These are phyloP conservation scores for Beta macrorhiza DNA, from an alignment of 179 eudicot species.

Conservation along the genomic window DNA sequence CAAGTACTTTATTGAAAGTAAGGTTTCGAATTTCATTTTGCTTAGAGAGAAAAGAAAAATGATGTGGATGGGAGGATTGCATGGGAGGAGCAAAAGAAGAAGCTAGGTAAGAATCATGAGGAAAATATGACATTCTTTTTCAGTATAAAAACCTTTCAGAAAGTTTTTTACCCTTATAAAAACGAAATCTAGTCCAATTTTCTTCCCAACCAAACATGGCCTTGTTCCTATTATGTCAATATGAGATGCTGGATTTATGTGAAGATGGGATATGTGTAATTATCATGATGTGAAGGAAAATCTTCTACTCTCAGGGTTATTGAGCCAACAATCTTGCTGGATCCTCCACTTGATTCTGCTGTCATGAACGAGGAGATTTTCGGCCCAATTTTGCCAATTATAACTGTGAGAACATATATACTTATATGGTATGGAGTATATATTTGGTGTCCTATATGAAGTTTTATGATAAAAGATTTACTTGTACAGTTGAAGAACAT, in stretches of 20 bases:
- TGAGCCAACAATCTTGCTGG: constrained; percentile 82
- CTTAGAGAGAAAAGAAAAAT: too few species aligned
- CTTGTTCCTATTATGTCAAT: background rate
- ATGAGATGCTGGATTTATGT: background rate
- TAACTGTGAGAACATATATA: constrained; percentile 49
- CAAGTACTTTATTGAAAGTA: too few species aligned
- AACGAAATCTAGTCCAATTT: too few species aligned
- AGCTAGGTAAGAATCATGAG: too few species aligned
- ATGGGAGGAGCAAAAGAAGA: too few species aligned
- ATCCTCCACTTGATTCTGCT: constrained; percentile 83
- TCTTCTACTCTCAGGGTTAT: constrained; percentile 45
- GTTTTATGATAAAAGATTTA: background rate
- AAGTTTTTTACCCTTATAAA: too few species aligned
- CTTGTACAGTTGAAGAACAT: constrained; percentile 59
- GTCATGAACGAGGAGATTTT: constrained; percentile 95
- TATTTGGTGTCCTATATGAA: background rate
- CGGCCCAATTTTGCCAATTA: constrained; percentile 92
- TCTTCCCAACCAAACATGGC: too few species aligned
- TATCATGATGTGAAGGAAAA: background rate
- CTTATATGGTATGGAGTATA: too few species aligned
- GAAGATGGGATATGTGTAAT: background rate
- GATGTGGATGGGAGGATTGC: too few species aligned
- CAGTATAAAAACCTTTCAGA: too few species aligned
- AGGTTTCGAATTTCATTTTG: too few species aligned
- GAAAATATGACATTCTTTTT: too few species aligned